phyloP scores from a whole-genome alignment of 371 early-diverging fungal species.

The Mortierella polycephala region DNA sequence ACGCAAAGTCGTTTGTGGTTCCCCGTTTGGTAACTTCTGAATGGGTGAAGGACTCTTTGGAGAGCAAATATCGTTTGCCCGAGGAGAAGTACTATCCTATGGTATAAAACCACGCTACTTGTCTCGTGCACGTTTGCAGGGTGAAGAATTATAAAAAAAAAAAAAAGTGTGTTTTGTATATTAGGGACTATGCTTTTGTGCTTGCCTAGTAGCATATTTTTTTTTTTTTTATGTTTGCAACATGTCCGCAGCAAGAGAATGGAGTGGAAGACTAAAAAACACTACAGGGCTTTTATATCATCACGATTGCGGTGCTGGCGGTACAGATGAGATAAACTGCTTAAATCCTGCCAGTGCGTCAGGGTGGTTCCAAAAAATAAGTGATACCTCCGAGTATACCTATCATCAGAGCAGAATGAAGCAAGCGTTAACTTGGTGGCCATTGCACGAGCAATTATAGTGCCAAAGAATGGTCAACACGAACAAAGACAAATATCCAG shows the following conservation, averaged over 20 bases:
- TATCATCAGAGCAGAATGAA: background rate
- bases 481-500: background rate
- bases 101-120: background rate
- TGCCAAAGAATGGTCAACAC: no score
- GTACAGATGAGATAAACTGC: slow-evolving; percentile 42
- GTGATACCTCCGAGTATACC: slow-evolving; percentile 53
- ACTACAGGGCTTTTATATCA: background rate
- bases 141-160: background rate
- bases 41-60: slow-evolving; percentile 37
- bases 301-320: slow-evolving; percentile 27
- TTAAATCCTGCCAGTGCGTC: slow-evolving; percentile 47
- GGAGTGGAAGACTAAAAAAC: background rate
- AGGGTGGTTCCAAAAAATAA: slow-evolving; percentile 55
- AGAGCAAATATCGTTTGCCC: slow-evolving; percentile 29
- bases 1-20: slow-evolving; percentile 21
- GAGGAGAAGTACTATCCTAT: slow-evolving; percentile 36
- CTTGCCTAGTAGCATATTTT: no score
- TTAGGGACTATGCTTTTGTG: background rate
- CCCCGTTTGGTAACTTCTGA: slow-evolving; percentile 42
- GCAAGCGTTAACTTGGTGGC: no score
- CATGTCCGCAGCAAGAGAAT: no score
- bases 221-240: no score
- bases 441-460: no score
- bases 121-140: no score
- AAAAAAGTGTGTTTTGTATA: background rate